phyloP scores from a whole-genome alignment of 768 basidiomycete genomes.

The Panus rudis region DNA sequence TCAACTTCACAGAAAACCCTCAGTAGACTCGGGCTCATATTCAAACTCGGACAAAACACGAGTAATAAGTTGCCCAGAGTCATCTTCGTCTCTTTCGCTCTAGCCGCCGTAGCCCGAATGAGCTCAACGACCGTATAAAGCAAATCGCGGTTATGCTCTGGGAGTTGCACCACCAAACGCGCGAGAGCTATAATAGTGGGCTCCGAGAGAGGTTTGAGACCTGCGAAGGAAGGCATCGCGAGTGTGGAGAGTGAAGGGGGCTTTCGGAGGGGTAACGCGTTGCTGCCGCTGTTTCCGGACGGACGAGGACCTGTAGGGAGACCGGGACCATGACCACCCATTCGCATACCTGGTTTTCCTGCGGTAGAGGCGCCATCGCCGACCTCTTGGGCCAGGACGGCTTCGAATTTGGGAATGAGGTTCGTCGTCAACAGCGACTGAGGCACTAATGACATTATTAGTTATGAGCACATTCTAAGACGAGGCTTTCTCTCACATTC shows the following conservation, averaged over 20 bases:
- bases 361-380: conserved; percentile 23
- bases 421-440: conserved; percentile 74
- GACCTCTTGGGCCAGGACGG: conserved; percentile 56
- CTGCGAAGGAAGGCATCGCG: conserved; percentile 61
- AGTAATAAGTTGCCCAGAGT: conserved; percentile 82
- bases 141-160: conserved; percentile 78
- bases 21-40: conserved; percentile 68
- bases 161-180: conserved; percentile 60
- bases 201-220: conserved; percentile 55
- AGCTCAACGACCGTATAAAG: conserved; percentile 75
- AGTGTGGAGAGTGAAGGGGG: conserved; percentile 77
- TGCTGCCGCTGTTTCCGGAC: no score
- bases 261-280: conserved; percentile 44
- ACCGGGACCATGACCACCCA: neutral
- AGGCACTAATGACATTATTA: conserved; percentile 53
- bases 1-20: conserved; percentile 67
- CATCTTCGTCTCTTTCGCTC: conserved; percentile 80
- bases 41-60: conserved; percentile 82
- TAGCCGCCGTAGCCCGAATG: conserved; percentile 65
- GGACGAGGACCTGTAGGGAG: conserved; percentile 7
- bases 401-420: conserved; percentile 72
- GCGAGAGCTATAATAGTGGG: conserved; percentile 51
- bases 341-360: conserved; percentile 9
- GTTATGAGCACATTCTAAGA: conserved; percentile 6
- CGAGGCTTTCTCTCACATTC: conserved; percentile 83